A percentile compares a stretch with the other conserved stretches of the same genome.
phyloP scores from a whole-genome alignment of 345 rosid species.

The Populus euphratica region DNA sequence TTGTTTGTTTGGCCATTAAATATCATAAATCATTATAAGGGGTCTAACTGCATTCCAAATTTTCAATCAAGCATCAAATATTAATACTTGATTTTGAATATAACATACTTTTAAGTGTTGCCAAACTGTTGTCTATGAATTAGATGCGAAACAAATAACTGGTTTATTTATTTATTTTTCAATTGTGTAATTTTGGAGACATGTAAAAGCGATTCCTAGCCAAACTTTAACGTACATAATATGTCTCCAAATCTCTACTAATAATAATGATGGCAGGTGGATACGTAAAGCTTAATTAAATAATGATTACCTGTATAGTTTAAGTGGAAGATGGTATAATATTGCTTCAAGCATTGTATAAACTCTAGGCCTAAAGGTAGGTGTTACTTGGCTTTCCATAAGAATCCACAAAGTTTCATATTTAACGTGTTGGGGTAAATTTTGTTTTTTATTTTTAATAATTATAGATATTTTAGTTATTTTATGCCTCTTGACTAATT shows the following conservation, averaged over 20 bases:
- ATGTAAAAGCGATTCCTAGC: slow-evolving; percentile 2
- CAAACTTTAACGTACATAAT: background rate
- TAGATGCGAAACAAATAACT: background rate
- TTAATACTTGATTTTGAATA: background rate
- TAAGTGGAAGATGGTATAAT: background rate
- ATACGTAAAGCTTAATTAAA: background rate
- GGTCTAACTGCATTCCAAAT: no score
- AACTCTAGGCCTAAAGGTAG: background rate
- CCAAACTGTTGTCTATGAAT: background rate
- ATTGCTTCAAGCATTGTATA: background rate
- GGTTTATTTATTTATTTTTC: background rate
- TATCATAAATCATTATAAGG: no score
- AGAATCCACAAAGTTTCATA: no score
- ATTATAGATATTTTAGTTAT: rapidly evolving
- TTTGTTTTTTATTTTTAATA: no score
- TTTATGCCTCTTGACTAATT: rapidly evolving
- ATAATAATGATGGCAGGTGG: slow-evolving; percentile 22
- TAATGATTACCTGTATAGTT: background rate
- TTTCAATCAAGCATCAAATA: no score
- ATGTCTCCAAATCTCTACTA: slow-evolving; percentile 10
- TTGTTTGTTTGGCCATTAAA: no score
- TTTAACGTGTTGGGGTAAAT: no score
- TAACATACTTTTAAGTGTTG: background rate
- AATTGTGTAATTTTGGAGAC: background rate
- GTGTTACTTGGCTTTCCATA: background rate